phyloP scores from a whole-genome alignment of 179 eudicot species.

The Carnegiea gigantea region DNA sequence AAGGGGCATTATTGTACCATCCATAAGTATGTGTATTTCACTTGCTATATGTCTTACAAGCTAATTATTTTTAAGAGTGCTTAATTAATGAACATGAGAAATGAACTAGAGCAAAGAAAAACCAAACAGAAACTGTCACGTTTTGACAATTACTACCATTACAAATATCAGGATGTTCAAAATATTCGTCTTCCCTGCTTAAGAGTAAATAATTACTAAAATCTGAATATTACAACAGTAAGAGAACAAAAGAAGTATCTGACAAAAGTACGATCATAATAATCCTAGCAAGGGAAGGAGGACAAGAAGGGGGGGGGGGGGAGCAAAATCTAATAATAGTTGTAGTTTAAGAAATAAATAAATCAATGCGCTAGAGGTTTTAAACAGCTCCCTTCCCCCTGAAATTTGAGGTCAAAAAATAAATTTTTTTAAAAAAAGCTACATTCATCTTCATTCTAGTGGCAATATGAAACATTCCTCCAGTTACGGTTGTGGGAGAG shows the following conservation, averaged over 20 bases:
- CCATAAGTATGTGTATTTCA: no score
- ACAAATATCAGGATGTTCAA: not conserved
- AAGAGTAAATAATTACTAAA: constrained; percentile 12
- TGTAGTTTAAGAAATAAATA: constrained; percentile 30
- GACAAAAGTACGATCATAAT: constrained; percentile 17
- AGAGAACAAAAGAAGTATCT: constrained; percentile 13
- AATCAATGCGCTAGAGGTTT: constrained; percentile 35
- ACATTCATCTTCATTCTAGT: constrained; percentile 39
- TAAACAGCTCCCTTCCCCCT: constrained; percentile 28
- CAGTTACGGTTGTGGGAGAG: constrained; percentile 52
- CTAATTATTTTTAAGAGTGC: no score
- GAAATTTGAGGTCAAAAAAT: constrained; percentile 21
- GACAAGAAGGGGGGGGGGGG: not conserved
- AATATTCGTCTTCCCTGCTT: not conserved
- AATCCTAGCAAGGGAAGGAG: constrained; percentile 8
- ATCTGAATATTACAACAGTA: constrained; percentile 25
- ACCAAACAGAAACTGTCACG: not conserved
- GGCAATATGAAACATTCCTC: constrained; percentile 39
- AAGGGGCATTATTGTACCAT: no score
- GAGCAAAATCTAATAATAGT: constrained; percentile 15
- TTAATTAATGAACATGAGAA: no score
- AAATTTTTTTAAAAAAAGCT: constrained; percentile 21
- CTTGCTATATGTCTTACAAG: no score
- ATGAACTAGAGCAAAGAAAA: no score
- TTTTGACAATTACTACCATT: no score